Conservation (phyloP, 108 stramenopile species). For the Aurantiochytrium sp. region DNA sequence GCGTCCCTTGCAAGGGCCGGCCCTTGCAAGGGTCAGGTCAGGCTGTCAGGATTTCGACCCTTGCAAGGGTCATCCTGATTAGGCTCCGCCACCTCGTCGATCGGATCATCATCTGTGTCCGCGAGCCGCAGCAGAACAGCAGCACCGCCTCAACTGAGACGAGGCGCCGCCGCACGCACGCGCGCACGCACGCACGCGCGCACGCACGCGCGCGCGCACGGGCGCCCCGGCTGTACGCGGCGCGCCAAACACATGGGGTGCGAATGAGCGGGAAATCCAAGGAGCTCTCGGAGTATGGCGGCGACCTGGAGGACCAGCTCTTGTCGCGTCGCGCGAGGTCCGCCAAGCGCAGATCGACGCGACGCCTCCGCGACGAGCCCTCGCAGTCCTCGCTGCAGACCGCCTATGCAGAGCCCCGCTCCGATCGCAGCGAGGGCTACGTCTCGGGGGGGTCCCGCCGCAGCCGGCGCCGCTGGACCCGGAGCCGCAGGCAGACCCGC, state of each 20-base stretch:
- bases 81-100: no score
- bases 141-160: no score
- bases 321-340: neutral
- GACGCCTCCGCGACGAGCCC: neutral
- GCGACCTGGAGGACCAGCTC: neutral
- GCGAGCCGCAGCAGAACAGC: no score
- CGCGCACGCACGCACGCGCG: no score
- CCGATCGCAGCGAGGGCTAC: neutral
- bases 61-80: no score
- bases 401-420: neutral
- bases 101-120: no score
- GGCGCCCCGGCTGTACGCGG: no score
- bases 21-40: no score
- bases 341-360: neutral
- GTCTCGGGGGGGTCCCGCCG: neutral
- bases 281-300: neutral
- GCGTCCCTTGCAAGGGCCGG: no score
- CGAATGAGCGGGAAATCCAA: neutral
- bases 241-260: neutral
- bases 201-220: no score
- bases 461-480: neutral
- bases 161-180: no score
- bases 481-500: neutral
- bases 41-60: no score
- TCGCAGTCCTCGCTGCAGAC: neutral